A percentile compares a stretch with the other conserved stretches of the same genome.
These are phyloP conservation scores for Trichocladium antarcticum DNA, from an alignment of 495 filamentous ascomycete species.

Conservation along the genomic window DNA sequence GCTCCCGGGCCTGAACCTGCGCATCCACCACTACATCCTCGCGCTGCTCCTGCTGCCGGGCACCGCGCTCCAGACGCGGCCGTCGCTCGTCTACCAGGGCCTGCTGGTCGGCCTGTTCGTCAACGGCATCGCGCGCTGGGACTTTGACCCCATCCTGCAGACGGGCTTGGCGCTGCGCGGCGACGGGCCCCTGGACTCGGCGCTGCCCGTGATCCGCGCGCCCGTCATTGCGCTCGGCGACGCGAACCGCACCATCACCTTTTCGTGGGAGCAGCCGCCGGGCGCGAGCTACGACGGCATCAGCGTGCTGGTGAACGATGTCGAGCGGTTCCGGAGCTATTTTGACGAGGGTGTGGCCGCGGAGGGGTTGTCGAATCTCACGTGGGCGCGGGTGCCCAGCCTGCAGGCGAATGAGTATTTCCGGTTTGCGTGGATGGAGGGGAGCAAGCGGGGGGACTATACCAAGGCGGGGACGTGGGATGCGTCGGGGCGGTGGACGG, in stretches of 20 bases:
- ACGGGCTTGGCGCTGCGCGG: slow-evolving; percentile 59
- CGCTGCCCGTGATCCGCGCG: slow-evolving; percentile 50
- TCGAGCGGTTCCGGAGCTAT: slow-evolving; percentile 66
- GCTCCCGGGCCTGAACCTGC: slow-evolving; percentile 63
- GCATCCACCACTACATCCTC: slow-evolving; percentile 96
- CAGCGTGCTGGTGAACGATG: slow-evolving; percentile 86
- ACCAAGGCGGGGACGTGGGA: slow-evolving; percentile 73
- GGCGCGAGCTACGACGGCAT: slow-evolving; percentile 65
- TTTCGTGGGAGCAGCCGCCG: slow-evolving; percentile 41
- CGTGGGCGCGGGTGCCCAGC: slow-evolving; percentile 37
- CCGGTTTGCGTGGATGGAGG: slow-evolving; percentile 69
- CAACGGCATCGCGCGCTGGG: slow-evolving; percentile 89
- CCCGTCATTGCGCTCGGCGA: slow-evolving; percentile 27
- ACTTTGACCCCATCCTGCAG: slow-evolving; percentile 80
- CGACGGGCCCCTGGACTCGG: slow-evolving; percentile 53
- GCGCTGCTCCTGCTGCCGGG: slow-evolving; percentile 71
- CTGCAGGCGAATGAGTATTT: slow-evolving; percentile 58
- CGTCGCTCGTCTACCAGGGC: slow-evolving; percentile 71
- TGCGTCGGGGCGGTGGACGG: slow-evolving; percentile 54
- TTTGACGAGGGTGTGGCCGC: slow-evolving; percentile 40
- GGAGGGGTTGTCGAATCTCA: slow-evolving; percentile 27
- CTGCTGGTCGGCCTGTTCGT: slow-evolving; percentile 82
- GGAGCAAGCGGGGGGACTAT: slow-evolving; percentile 59
- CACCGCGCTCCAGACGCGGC: slow-evolving; percentile 71
- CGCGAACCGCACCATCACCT: slow-evolving; percentile 37